Evolutionary conservation across 1,139 yeast species (phyloP), one percentile per base, ranked within the genome.

Genomic region (Suzukiozyma palmioleophila): DNA sequence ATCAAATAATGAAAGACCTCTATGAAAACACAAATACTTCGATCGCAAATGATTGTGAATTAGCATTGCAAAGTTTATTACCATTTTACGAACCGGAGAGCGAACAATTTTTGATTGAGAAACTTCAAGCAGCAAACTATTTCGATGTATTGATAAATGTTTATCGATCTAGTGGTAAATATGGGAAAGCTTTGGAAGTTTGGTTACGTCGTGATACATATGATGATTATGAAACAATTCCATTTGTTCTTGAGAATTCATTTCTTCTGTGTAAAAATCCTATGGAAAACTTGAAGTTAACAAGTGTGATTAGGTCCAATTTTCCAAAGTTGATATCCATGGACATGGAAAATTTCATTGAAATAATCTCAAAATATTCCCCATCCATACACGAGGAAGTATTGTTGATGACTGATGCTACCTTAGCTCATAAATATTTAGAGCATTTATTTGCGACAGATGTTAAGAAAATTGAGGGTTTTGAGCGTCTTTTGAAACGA

Each of bases 1-100:
- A 72, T 3, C 56, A 60, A 7, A 64, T 84, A 4, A 62, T 85
- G 18, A 62, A 68, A 3, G 63, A 60, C 10, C 62, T 87, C 26
- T 80, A 89, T 47, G 51, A 62, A n/a, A 66, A 61, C 43, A 54
- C 60, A 2, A 64, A 64, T 12, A 56, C 53, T 2, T 62, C 61
- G 2, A 51, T 69, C 30, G 69, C 66, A 36, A 73, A 67, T 32
- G 94, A 86, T 47, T 77, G 88, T 52, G 92, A 88, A 52, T 62
- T 83, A 40, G 89, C 92, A 1, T 60, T 87, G 12, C 85, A 81
- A 50, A 74, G 87, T 36, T 54, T 89, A 13, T 57, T 89, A 3
- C 75, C 90, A 0, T 63, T 69, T 3, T 82, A 80, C 54, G 77
- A 73, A 38, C 87, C 89, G 0, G 63, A 70, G 1, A 43, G 41